A percentile compares a stretch with the other conserved stretches of the same genome.
Conservation (phyloP, 768 basidiomycete species). For the Sutorius australiensis region DNA sequence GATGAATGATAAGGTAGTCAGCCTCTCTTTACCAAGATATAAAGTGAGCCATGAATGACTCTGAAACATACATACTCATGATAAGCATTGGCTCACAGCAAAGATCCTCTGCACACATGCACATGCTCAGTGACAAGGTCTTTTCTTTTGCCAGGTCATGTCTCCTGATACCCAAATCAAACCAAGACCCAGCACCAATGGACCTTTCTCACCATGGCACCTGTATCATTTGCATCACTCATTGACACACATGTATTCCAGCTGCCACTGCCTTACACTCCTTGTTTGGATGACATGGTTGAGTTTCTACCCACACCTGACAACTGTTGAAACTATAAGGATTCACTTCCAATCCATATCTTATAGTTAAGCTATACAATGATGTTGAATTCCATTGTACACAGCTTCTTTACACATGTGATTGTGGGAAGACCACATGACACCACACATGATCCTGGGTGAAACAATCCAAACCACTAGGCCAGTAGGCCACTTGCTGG, state of each 20-base stretch:
- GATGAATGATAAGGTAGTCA: background rate
- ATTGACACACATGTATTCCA: slow-evolving; percentile 26
- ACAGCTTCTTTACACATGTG: too few relatives aligned
- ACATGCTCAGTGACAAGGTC: slow-evolving; percentile 18
- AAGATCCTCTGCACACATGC: slow-evolving; percentile 2
- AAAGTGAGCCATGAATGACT: background rate
- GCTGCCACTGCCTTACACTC: slow-evolving; percentile 25
- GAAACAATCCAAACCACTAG: too few relatives aligned
- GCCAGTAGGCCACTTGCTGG: too few relatives aligned
- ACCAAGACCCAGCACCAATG: slow-evolving; percentile 14
- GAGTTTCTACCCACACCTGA: slow-evolving; percentile 22
- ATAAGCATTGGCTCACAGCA: slow-evolving; percentile 9
- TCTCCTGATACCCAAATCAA: slow-evolving; percentile 19
- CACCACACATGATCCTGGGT: too few relatives aligned
- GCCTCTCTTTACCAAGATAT: slow-evolving; percentile 8
- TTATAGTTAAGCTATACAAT: too few relatives aligned
- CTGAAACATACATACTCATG: background rate
- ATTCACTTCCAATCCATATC: too few relatives aligned
- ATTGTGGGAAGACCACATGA: too few relatives aligned
- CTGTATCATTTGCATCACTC: slow-evolving; percentile 27
- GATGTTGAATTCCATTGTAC: too few relatives aligned
- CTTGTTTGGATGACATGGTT: slow-evolving; percentile 4
- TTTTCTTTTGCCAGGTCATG: slow-evolving; percentile 22
- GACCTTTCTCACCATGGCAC: slow-evolving; percentile 11
- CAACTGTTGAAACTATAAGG: too few relatives aligned